Conservation (phyloP, 2,329 filamentous ascomycete species). For the Spiromastix sp. region DNA sequence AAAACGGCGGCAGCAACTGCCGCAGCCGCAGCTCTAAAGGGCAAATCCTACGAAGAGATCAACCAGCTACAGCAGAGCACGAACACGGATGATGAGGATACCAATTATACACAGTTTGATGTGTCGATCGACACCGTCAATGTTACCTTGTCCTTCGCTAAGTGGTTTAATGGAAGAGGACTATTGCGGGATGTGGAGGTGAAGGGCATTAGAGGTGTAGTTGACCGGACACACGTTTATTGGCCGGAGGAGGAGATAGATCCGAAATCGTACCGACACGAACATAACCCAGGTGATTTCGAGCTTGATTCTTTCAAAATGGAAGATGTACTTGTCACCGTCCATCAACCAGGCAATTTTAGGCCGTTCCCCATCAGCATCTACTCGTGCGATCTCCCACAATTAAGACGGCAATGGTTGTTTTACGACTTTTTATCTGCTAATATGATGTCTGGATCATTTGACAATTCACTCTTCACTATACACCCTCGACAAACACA, state of each 20-base stretch:
- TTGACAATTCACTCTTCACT: conserved; percentile 90
- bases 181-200: conserved; percentile 86
- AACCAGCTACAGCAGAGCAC: conserved; percentile 17
- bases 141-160: conserved; percentile 91
- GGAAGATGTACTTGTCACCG: conserved; percentile 81
- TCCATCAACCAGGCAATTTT: conserved; percentile 84
- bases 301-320: conserved; percentile 96
- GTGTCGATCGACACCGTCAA: conserved; percentile 91
- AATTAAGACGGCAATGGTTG: conserved; percentile 87
- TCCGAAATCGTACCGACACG: conserved; percentile 76
- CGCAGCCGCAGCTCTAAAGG: conserved; percentile 54
- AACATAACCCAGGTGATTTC: conserved; percentile 85
- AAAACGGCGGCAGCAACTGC: conserved; percentile 74
- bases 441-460: conserved; percentile 91
- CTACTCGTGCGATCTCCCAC: conserved; percentile 87
- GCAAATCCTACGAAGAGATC: conserved; percentile 32
- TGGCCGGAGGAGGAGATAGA: conserved; percentile 61
- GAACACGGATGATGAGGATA: conserved; percentile 58
- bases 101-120: conserved; percentile 97
- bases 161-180: conserved; percentile 97
- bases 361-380: conserved; percentile 94
- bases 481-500: conserved; percentile 92
- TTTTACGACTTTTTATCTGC: conserved; percentile 97
- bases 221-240: conserved; percentile 76
- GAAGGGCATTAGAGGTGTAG: conserved; percentile 81